Evolutionary conservation across 306 rosid species (phyloP), one percentile per base, ranked within the genome.

Genomic region (Albizia julibrissin): DNA sequence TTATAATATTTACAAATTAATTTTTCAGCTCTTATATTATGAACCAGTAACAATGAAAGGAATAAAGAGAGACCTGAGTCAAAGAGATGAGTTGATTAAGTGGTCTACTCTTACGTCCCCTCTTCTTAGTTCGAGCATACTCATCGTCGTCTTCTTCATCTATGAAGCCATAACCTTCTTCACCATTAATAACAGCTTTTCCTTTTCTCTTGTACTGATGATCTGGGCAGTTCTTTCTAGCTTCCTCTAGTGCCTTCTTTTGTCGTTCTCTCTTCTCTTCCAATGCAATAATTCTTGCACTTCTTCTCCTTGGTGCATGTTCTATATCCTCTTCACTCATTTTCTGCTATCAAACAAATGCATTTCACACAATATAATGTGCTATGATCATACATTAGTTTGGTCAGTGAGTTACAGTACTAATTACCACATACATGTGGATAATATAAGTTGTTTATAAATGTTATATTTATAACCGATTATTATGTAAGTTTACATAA

Each of bases 211-310:
- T 85, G 37, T 15, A 0, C 6, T 37, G 40, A 37, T 6, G 40
- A 37, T 24, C 34, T 18, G 47, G 37, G 2, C 22, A 49, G 0
- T 50, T 77, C 44, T 68, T 78, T 33, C 24, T 68, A 3, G 49
- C 71, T 3, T 42, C 34, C 43, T 47, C 81, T 12, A 37, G 1
- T 0, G 34, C 83, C 24, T 59, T 69, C 68, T 29, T 85, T 34
- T 85, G 79, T 3, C 31, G 40, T 5, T 37, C 77, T 13, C 43
- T 81, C 37, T 59, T 85, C 54, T 82, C 79, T 61, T 82, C 86
- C 18, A 81, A 16, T n/a, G 83, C 83, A 58, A 82, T 49, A 4
- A 85, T 82, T 81, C 86, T 85, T 1, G 29, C 66, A 59, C 88
- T 85, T n/a, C 85, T 78, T 58, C 88, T 85, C 62, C 69, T 78